A percentile compares a stretch with the other conserved stretches of the same genome.
phyloP scores from a whole-genome alignment of 345 rosid species.

The Durio zibethinus region DNA sequence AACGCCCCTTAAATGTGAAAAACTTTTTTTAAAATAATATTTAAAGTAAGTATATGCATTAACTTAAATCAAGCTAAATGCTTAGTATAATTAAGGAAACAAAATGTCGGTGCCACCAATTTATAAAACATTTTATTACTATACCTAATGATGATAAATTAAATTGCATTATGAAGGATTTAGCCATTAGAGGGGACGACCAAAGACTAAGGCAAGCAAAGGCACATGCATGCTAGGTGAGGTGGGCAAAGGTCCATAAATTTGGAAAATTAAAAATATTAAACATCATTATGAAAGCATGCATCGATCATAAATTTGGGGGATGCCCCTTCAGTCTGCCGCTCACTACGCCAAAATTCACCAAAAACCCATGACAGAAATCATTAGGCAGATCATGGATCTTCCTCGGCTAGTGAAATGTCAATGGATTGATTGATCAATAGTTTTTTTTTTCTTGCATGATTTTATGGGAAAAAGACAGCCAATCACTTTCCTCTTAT shows the following conservation, averaged over 20 bases:
- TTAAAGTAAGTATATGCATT: not conserved
- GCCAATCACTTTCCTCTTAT: not conserved
- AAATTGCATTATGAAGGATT: not conserved
- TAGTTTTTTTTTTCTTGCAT: not conserved
- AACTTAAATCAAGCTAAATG: not conserved
- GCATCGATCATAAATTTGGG: not conserved
- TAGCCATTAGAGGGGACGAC: not conserved
- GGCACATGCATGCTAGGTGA: slow-evolving; percentile 7
- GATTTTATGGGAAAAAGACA: not conserved
- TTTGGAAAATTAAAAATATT: not conserved
- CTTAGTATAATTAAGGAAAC: not conserved
- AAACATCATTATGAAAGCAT: not conserved
- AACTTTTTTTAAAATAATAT: too few relatives aligned
- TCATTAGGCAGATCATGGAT: not conserved
- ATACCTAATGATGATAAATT: not conserved
- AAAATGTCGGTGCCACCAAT: not conserved
- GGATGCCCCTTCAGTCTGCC: not conserved
- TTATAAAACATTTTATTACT: not conserved
- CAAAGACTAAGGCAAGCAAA: not conserved
- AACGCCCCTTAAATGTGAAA: too few relatives aligned
- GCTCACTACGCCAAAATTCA: not conserved
- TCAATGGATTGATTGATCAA: not conserved
- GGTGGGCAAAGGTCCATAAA: not conserved
- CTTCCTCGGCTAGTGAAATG: slow-evolving; percentile 2
- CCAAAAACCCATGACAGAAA: not conserved